These are phyloP conservation scores for Lepiota brunneoincarnata DNA, from an alignment of 768 basidiomycete species.

Conservation along the genomic window DNA sequence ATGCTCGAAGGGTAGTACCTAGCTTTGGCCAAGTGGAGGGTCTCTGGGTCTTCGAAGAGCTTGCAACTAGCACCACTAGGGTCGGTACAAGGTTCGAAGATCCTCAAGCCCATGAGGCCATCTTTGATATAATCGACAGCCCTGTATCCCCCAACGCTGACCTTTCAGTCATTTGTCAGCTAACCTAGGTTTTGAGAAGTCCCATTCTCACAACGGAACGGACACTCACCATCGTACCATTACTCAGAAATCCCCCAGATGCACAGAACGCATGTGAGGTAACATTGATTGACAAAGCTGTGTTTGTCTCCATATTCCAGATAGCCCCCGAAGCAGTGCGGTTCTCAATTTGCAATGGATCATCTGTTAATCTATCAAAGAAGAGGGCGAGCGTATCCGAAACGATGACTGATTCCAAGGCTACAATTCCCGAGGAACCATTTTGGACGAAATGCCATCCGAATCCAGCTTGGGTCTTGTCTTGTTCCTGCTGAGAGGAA, in stretches of 20 bases:
- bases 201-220: not conserved
- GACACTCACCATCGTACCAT: slow-evolving; percentile 34
- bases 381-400: slow-evolving; percentile 28
- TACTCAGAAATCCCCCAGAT: slow-evolving; percentile 37
- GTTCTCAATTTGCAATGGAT: slow-evolving; percentile 37
- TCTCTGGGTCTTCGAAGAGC: slow-evolving; percentile 32
- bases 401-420: slow-evolving; percentile 26
- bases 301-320: slow-evolving; percentile 38
- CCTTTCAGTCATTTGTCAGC: slow-evolving; percentile 12
- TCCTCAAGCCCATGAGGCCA: slow-evolving; percentile 33
- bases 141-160: slow-evolving; percentile 29
- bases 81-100: slow-evolving; percentile 37
- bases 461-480: slow-evolving; percentile 1
- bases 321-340: slow-evolving; percentile 47
- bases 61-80: slow-evolving; percentile 26
- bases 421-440: slow-evolving; percentile 25
- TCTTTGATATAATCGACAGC: slow-evolving; percentile 25
- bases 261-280: slow-evolving; percentile 40
- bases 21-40: slow-evolving; percentile 30
- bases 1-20: slow-evolving; percentile 42
- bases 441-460: slow-evolving; percentile 28
- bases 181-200: not conserved
- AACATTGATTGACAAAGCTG: slow-evolving; percentile 30
- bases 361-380: slow-evolving; percentile 30
- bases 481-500: too few species aligned